Base-by-base conservation (phyloP, 441 rosid species). In the Bocquillonia castaneifolia region DNA sequence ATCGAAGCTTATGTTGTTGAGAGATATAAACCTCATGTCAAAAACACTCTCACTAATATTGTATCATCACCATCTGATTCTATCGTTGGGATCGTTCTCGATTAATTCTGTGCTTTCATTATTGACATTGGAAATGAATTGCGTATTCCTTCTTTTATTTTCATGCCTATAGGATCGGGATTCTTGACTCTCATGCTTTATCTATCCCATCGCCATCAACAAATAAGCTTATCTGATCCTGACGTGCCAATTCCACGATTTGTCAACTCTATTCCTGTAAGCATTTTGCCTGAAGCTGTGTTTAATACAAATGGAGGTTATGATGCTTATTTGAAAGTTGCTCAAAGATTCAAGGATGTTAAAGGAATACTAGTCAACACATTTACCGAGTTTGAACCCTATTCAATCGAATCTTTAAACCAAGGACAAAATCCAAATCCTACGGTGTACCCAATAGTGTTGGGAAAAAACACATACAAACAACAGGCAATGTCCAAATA, bases 341-440 rank as follows among this genome's bases (percentile, higher is more conserved):
- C 66, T 1, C 66, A 68, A 72, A 70, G 79, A 37, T 59, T 75
- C 44, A 37, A 56, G 31, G 75, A 74, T 20, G 36, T 76, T 0
- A 83, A 78, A 68, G 95, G 96, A 28, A 83, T 91, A 22, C 31
- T 89, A 26, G 79, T 84, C 7, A 89, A 91, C 56, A 67, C 90
- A 0, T 81, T 86, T 26, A 12, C 22, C 2, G 93, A 88, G 70
- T 79, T 90, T 0, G 89, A 88, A 71, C 69, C 88, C 18, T 32
- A 29, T 13, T 81, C 77, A 12, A 7, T 86, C 2, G 67, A 77
- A 45, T 69, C 37, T 20, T 68, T 73, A 0, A 14, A 31, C 4
- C n/a, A n/a, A n/a, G n/a, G n/a, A n/a, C n/a, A n/a, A n/a, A n/a
- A n/a, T n/a, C n/a, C n/a, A n/a, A n/a, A n/a, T n/a, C n/a, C n/a